Percentiles rank a stretch among this genome's conserved stretches.
These are phyloP conservation scores for Crithidia mellificae DNA, from an alignment of 208 protist species.

Conservation along the genomic window DNA sequence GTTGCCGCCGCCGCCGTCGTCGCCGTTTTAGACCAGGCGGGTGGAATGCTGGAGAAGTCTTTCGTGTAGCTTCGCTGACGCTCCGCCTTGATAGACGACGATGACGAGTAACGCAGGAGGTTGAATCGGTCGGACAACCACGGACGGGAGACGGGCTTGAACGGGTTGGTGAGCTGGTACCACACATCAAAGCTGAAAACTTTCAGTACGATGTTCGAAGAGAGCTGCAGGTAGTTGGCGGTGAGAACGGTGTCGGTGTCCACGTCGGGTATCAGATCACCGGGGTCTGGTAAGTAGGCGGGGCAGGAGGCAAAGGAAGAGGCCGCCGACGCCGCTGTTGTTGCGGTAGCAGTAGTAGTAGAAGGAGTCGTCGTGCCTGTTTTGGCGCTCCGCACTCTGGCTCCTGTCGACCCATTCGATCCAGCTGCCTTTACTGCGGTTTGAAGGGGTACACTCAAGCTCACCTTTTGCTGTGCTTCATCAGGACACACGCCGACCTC, in stretches of 20 bases:
- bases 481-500: too few relatives aligned
- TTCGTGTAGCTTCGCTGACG: background rate
- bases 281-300: slow-evolving; percentile 9
- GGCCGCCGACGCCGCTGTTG: background rate
- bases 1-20: background rate
- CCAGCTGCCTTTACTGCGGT: background rate
- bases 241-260: slow-evolving; percentile 3
- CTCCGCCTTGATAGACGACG: background rate
- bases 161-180: slow-evolving; percentile 31
- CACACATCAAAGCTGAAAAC: slow-evolving; percentile 53
- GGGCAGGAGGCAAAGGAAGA: slow-evolving; percentile 20
- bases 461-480: too few relatives aligned
- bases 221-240: slow-evolving; percentile 29
- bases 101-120: background rate
- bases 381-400: background rate
- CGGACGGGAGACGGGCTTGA: background rate
- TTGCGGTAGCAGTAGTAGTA: background rate
- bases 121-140: background rate
- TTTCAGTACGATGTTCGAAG: slow-evolving; percentile 41
- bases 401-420: background rate
- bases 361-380: background rate
- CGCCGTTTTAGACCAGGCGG: background rate
- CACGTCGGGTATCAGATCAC: background rate
- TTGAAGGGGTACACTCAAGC: too few relatives aligned
- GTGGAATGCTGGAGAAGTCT: background rate